Evolutionary conservation across 306 rosid species (phyloP).

Genomic region (Nissolia schottii): DNA sequence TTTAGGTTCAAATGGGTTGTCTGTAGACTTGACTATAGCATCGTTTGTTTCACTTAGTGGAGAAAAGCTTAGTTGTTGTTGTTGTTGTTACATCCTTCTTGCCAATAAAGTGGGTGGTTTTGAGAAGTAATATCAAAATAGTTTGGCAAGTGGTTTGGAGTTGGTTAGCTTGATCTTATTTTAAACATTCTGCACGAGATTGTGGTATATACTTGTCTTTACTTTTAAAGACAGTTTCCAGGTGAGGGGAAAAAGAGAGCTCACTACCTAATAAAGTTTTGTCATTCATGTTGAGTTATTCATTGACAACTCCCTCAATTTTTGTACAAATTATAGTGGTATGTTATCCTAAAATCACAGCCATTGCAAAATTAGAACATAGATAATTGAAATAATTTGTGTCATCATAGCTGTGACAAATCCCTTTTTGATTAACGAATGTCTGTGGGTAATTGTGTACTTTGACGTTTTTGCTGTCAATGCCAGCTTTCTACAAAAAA

Average conservation of each 20-base stretch:
- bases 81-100: neutral
- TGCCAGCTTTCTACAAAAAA: neutral
- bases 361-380: neutral
- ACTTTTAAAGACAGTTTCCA: neutral
- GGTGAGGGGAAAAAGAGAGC: neutral
- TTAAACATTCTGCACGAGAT: neutral
- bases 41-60: neutral
- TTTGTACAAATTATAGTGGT: neutral
- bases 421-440: neutral
- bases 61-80: neutral
- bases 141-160: neutral
- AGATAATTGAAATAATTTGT: neutral
- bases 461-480: neutral
- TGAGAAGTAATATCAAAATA: neutral
- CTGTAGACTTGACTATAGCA: neutral
- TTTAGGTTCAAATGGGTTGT: neutral
- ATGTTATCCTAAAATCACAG: neutral
- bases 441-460: neutral
- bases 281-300: neutral
- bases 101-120: neutral
- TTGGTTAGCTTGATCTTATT: neutral
- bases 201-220: neutral
- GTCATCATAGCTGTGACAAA: neutral
- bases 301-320: neutral
- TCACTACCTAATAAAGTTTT: neutral